Base-by-base conservation (phyloP, 805 yeast species). In the Ogataea zsoltii region DNA sequence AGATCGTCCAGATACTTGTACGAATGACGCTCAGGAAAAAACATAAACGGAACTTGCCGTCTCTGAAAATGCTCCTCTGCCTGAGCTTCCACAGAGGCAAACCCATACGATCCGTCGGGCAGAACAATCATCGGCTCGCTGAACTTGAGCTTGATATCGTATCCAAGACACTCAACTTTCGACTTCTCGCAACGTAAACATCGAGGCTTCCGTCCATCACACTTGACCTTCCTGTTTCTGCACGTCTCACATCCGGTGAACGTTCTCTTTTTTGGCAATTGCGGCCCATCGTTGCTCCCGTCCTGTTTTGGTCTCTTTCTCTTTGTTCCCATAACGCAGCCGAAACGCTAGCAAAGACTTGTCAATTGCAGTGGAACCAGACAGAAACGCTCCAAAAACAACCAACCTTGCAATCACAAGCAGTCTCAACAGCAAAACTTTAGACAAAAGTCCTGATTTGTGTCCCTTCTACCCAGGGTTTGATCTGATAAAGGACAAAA, bases 181-280 rank as follows among this genome's bases (percentile, higher is more conserved):
- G 80, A 72, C 50, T 69, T 74, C 33, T 46, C 54, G 60, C 83
- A 79, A 42, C 82, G 64, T 26, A 53, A 38, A 54, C 83, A 79
- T 14, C 46, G 50, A 2, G 83, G 83, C 43, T 65, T 64, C 3
- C 60, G 49, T 11, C 73, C 67, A 55, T 77, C 83, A 60, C 83
- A 79, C 56, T 76, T 76, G 51, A 78, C 76, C 50, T 76, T 77
- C 19, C 82, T 63, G 17, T 63, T 56, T 31, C 83, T 64, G 52
- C 83, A 79, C 6, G 83, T 79, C 68, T 77, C 75, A 58, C 83
- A 79, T 3, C 83, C 83, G 36, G 72, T 65, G 57, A 76, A 76
- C 1, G 68, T 57, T 30, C 70, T 49, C 33, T 44, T 51, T 37
- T 59, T 61, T 10, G 30, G 38, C 31, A 25, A 17, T 14, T 7